Percentiles rank a stretch among this genome's conserved stretches.
phyloP scores from a whole-genome alignment of 768 basidiomycete species.

The Sarcodon aspratus region DNA sequence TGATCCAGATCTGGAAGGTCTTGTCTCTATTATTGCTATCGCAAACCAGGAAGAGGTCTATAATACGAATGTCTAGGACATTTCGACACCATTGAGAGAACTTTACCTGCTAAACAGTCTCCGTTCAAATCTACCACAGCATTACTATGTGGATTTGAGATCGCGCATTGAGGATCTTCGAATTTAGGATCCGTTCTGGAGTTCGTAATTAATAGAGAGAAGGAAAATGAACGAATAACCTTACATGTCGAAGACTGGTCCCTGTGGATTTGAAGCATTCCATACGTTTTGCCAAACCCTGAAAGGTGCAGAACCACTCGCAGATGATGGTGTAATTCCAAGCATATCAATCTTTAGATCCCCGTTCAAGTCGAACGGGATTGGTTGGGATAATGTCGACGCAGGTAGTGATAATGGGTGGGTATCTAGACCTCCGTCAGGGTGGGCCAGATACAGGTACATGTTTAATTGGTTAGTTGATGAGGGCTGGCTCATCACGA shows the following conservation, averaged over 20 bases:
- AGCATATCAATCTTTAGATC: conserved; percentile 86
- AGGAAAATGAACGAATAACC: conserved; percentile 12
- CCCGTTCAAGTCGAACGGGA: conserved; percentile 78
- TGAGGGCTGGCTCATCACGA: conserved; percentile 68
- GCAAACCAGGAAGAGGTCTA: conserved; percentile 84
- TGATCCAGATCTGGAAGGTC: conserved; percentile 88
- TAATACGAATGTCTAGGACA: background rate
- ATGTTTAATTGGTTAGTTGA: conserved; percentile 45
- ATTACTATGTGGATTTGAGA: conserved; percentile 90
- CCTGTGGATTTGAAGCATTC: conserved; percentile 43
- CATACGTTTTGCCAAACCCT: conserved; percentile 77
- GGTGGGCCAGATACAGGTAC: conserved; percentile 55
- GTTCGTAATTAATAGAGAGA: conserved; percentile 3
- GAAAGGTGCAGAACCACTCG: conserved; percentile 26
- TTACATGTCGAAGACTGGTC: conserved; percentile 59
- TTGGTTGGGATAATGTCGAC: conserved; percentile 69
- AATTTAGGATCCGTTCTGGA: conserved; percentile 49
- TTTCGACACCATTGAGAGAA: background rate
- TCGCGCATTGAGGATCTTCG: conserved; percentile 50
- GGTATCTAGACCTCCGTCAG: conserved; percentile 44
- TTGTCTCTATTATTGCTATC: conserved; percentile 39
- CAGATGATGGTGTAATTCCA: conserved; percentile 40
- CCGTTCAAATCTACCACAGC: conserved; percentile 91
- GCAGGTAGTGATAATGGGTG: conserved; percentile 40
- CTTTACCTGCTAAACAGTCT: conserved; percentile 84